Evolutionary conservation across 768 basidiomycete species (phyloP).

Genomic region (Phlebiopsis gigantea): DNA sequence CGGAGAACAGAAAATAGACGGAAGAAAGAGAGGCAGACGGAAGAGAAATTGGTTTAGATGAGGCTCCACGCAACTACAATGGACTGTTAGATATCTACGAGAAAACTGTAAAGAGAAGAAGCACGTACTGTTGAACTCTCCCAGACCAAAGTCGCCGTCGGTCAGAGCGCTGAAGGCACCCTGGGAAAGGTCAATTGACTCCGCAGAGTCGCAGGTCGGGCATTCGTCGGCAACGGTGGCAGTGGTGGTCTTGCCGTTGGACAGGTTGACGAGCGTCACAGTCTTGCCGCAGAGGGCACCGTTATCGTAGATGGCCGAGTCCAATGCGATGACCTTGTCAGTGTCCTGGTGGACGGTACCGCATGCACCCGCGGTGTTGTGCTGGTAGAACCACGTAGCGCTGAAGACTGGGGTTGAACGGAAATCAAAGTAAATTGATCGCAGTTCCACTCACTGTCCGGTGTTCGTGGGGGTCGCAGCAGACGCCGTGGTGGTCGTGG

Average conservation of each 20-base stretch:
- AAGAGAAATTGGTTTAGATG: slow-evolving; percentile 1
- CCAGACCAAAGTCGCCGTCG: slow-evolving; percentile 42
- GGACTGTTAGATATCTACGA: slow-evolving; percentile 5
- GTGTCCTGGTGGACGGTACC: slow-evolving; percentile 54
- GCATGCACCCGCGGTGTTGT: slow-evolving; percentile 75
- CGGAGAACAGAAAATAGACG: slow-evolving; percentile 11
- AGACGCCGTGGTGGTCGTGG: background rate
- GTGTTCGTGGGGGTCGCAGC: slow-evolving; percentile 5
- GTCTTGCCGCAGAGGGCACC: slow-evolving; percentile 56
- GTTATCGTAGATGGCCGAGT: slow-evolving; percentile 49
- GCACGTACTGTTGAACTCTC: slow-evolving; percentile 53
- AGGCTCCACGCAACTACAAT: slow-evolving; percentile 12
- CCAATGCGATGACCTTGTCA: slow-evolving; percentile 59
- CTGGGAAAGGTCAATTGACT: slow-evolving; percentile 72
- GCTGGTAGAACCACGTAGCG: slow-evolving; percentile 41
- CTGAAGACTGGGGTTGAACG: slow-evolving; percentile 12
- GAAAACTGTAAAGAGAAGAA: background rate
- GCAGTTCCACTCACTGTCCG: slow-evolving; percentile 36
- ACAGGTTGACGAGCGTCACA: slow-evolving; percentile 59
- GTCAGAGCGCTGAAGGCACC: slow-evolving; percentile 47
- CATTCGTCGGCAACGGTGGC: slow-evolving; percentile 63
- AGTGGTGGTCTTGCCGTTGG: slow-evolving; percentile 50
- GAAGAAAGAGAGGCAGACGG: slow-evolving; percentile 14
- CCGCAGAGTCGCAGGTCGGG: slow-evolving; percentile 62
- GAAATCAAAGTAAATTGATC: background rate